These are phyloP conservation scores for Barnettozyma californica DNA, from an alignment of 805 yeast genomes.

Conservation along the genomic window DNA sequence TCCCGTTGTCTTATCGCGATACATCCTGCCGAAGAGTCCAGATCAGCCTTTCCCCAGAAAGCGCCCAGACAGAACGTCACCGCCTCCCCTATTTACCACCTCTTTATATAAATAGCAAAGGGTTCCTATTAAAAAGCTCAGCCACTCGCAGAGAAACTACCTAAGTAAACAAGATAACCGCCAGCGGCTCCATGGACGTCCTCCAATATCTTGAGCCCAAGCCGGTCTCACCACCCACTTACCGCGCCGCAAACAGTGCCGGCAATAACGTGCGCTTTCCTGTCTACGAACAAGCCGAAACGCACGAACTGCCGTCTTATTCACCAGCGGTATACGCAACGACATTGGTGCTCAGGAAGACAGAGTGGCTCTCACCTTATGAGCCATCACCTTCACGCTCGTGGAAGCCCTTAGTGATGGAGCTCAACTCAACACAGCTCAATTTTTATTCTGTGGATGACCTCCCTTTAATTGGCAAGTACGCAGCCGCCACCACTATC, in stretches of 20 bases:
- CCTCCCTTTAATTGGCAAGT: slow-evolving; percentile 26
- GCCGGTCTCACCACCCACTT: slow-evolving; percentile 12
- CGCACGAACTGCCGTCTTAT: slow-evolving; percentile 51
- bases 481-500: slow-evolving; percentile 21
- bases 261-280: slow-evolving; percentile 25
- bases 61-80: neutral
- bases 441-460: slow-evolving; percentile 52
- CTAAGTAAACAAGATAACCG: neutral
- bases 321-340: slow-evolving; percentile 58
- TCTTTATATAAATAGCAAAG: neutral
- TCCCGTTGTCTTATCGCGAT: neutral
- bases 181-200: slow-evolving; percentile 10
- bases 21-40: neutral
- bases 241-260: slow-evolving; percentile 9
- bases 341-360: slow-evolving; percentile 55
- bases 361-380: slow-evolving; percentile 76
- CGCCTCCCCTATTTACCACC: neutral
- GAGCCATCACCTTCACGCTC: slow-evolving; percentile 59
- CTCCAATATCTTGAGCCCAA: slow-evolving; percentile 16
- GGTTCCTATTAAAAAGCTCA: neutral
- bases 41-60: neutral
- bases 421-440: slow-evolving; percentile 81
- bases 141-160: neutral
- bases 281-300: slow-evolving; percentile 27
- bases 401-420: slow-evolving; percentile 69